A percentile compares a stretch with the other conserved stretches of the same genome.
phyloP scores from a whole-genome alignment of 495 filamentous ascomycete species.

The Durotheca rogersii region DNA sequence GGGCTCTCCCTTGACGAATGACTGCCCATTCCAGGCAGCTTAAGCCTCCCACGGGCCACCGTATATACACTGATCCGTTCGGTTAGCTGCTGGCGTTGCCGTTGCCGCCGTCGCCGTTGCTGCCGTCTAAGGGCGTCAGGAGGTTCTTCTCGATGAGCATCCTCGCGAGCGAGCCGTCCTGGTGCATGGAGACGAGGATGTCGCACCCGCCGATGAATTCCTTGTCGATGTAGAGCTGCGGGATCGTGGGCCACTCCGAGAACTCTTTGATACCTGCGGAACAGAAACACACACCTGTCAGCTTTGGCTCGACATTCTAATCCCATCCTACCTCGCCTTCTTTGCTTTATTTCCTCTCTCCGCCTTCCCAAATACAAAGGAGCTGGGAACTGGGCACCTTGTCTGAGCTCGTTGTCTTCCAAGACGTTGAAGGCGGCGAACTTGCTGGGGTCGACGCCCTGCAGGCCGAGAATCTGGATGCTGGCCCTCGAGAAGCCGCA shows the following conservation, averaged over 20 bases:
- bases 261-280: slow-evolving; percentile 90
- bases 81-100: no score
- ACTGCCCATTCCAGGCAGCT: no score
- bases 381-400: slow-evolving; percentile 58
- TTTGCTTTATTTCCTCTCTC: background rate
- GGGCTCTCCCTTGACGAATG: no score
- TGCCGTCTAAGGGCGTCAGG: slow-evolving; percentile 45
- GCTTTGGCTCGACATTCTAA: no score
- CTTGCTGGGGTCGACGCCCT: slow-evolving; percentile 94
- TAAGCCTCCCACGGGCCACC: no score
- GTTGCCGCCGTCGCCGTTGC: background rate
- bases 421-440: slow-evolving; percentile 96
- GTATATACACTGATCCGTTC: no score
- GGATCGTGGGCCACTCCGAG: slow-evolving; percentile 98
- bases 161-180: slow-evolving; percentile 90
- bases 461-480: slow-evolving; percentile 90
- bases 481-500: slow-evolving; percentile 95
- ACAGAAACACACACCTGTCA: no score
- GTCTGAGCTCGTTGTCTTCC: slow-evolving; percentile 81
- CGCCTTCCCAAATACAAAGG: background rate
- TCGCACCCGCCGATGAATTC: slow-evolving; percentile 97
- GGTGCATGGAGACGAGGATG: slow-evolving; percentile 96
- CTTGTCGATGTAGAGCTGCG: slow-evolving; percentile 90
- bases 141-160: slow-evolving; percentile 88
- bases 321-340: no score